These are phyloP conservation scores for Zygosaccharomyces sapae DNA, from an alignment of 1,139 yeast genomes.

Conservation along the genomic window DNA sequence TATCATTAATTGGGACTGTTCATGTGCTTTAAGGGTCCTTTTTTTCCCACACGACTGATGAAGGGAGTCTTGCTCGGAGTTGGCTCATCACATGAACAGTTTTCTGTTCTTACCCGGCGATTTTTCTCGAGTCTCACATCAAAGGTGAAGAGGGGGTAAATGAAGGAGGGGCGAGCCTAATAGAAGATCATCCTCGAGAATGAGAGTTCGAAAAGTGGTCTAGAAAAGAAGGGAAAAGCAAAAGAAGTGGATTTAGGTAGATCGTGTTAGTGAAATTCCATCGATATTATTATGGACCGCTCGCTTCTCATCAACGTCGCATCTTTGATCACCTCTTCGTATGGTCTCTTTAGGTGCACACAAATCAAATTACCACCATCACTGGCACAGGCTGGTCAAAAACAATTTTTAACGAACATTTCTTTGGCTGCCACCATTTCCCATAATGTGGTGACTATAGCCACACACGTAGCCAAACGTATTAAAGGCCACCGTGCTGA, in stretches of 20 bases:
- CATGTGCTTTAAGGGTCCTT: too few relatives aligned
- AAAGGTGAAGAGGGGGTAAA: too few relatives aligned
- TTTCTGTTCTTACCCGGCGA: too few relatives aligned
- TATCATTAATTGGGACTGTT: too few relatives aligned
- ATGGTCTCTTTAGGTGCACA: conserved; percentile 31
- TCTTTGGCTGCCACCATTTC: conserved; percentile 48
- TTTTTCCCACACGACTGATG: too few relatives aligned
- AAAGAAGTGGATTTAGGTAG: not conserved
- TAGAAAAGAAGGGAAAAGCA: not conserved
- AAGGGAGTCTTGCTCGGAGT: too few relatives aligned
- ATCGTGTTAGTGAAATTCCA: not conserved
- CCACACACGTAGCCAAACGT: not conserved
- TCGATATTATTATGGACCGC: conserved; percentile 1
- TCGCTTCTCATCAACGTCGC: conserved; percentile 22
- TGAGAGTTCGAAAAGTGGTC: too few relatives aligned
- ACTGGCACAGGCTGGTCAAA: conserved; percentile 54
- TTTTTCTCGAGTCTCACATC: too few relatives aligned
- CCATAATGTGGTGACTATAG: conserved; percentile 28
- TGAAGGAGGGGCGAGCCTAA: too few relatives aligned
- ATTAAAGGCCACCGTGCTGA: not conserved
- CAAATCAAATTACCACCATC: conserved; percentile 44
- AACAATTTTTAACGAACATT: conserved; percentile 65
- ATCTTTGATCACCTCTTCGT: conserved; percentile 25
- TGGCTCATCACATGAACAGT: too few relatives aligned
- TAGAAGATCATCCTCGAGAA: too few relatives aligned